These are phyloP conservation scores for Peniophora sp. DNA, from an alignment of 1,284 basidiomycete species.

Conservation along the genomic window DNA sequence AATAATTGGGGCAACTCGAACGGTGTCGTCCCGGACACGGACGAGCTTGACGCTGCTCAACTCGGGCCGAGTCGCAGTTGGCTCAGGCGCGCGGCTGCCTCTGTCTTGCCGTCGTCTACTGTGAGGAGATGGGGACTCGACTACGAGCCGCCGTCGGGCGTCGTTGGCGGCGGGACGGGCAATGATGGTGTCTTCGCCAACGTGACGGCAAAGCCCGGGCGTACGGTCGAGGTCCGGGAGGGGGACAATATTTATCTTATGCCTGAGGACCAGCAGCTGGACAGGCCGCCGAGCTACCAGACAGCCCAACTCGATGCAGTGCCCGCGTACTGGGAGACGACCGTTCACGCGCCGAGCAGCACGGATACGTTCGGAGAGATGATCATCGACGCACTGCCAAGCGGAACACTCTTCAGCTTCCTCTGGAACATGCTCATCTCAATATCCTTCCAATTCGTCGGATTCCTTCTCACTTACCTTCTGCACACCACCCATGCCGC, in stretches of 20 bases:
- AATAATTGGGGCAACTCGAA: slow-evolving; percentile 79
- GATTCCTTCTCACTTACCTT: slow-evolving; percentile 91
- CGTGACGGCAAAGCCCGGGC: slow-evolving; percentile 84
- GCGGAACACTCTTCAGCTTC: slow-evolving; percentile 81
- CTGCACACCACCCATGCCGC: slow-evolving; percentile 94
- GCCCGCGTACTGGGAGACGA: slow-evolving; percentile 98
- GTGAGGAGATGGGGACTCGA: slow-evolving; percentile 40
- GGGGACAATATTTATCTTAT: slow-evolving; percentile 68
- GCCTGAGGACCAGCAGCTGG: slow-evolving; percentile 75
- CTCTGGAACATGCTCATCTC: slow-evolving; percentile 92
- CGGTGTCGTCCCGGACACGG: slow-evolving; percentile 57
- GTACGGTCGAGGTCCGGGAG: slow-evolving; percentile 50
- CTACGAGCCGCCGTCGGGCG: slow-evolving; percentile 36
- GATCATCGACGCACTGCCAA: slow-evolving; percentile 69
- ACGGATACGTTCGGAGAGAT: slow-evolving; percentile 48
- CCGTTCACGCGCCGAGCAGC: slow-evolving; percentile 76
- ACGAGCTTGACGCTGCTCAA: slow-evolving; percentile 25
- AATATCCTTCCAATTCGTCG: slow-evolving; percentile 95
- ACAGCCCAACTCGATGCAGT: slow-evolving; percentile 90
- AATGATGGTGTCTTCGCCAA: slow-evolving; percentile 98
- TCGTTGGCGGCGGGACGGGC: slow-evolving; percentile 65
- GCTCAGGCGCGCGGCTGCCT: slow-evolving; percentile 48
- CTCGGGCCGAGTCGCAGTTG: slow-evolving; percentile 36
- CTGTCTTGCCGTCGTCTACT: slow-evolving; percentile 47
- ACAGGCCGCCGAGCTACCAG: slow-evolving; percentile 85